Percentiles rank a stretch among this genome's conserved stretches.
These are phyloP conservation scores for Albugo laibachii DNA, from an alignment of 352 stramenopile genomes.

Conservation along the genomic window DNA sequence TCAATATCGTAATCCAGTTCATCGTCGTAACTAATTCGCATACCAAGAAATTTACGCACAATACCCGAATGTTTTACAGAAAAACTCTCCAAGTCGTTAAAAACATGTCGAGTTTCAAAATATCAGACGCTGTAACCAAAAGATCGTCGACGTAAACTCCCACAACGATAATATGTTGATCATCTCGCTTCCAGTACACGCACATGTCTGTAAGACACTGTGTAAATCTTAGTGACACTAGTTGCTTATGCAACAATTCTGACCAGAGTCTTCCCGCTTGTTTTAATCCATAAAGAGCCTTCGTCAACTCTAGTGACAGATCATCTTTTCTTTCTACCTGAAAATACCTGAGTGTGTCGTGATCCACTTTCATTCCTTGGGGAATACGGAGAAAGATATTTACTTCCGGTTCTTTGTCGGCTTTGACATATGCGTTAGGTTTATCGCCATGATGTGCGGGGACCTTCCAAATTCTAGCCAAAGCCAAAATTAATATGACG, in stretches of 20 bases:
- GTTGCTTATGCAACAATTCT: not conserved
- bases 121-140: not conserved
- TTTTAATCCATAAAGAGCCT: slow-evolving; percentile 5
- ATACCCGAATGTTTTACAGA: not conserved
- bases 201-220: not conserved
- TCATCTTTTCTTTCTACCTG: not conserved
- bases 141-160: not conserved
- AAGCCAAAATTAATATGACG: not conserved
- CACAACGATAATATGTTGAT: not conserved
- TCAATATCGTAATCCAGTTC: not conserved
- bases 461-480: not conserved
- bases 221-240: not conserved
- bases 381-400: slow-evolving; percentile 2
- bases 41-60: not conserved
- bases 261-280: slow-evolving; percentile 3
- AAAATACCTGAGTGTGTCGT: not conserved
- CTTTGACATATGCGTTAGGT: not conserved
- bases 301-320: not conserved
- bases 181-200: not conserved
- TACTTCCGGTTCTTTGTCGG: not conserved
- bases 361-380: not conserved
- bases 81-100: not conserved
- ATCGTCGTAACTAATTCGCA: not conserved
- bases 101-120: not conserved
- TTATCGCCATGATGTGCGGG: not conserved